Percentiles rank a stretch among this genome's conserved stretches.
Conservation (phyloP, 116 monocot species). For the Trichopus zeylanicus region DNA sequence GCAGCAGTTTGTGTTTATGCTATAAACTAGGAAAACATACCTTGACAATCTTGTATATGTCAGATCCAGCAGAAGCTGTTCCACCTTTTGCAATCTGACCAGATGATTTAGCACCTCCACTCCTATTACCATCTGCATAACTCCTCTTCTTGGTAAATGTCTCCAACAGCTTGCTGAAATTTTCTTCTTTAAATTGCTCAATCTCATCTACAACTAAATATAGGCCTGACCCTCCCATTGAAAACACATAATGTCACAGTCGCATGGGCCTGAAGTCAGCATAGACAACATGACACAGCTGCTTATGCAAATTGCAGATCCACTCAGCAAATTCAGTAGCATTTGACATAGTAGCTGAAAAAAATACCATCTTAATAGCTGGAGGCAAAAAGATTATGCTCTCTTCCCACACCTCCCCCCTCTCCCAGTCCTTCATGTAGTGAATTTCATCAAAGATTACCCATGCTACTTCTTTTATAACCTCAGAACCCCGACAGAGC, state of each 20-base stretch:
- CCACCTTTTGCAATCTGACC: constrained; percentile 83
- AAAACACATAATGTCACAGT: constrained; percentile 90
- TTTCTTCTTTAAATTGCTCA: constrained; percentile 93
- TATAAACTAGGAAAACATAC: constrained; percentile 15
- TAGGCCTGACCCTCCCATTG: constrained; percentile 80
- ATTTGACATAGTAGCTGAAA: constrained; percentile 98
- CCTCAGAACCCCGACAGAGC: constrained; percentile 95
- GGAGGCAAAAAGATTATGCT: constrained; percentile 95
- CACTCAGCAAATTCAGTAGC: constrained; percentile 99
- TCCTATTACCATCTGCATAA: constrained; percentile 22
- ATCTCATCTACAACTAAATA: constrained; percentile 97
- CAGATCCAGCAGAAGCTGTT: constrained; percentile 56
- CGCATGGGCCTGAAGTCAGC: constrained; percentile 97
- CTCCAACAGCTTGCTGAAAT: constrained; percentile 74
- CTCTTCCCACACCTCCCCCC: constrained; percentile 99
- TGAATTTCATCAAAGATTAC: constrained; percentile 99
- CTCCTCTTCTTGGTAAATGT: constrained; percentile 64
- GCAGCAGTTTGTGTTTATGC: too few relatives aligned
- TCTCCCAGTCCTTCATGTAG: constrained; percentile 99
- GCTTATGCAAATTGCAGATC: constrained; percentile 90
- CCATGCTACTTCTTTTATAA: constrained; percentile 98
- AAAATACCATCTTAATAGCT: constrained; percentile 96
- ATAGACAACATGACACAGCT: constrained; percentile 98
- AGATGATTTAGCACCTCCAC: constrained; percentile 41
- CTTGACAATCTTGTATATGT: constrained; percentile 99